Evolutionary conservation across 139 green algal genomes (phyloP), one percentile per base, ranked within the genome.

Genomic region (Tetraselmis striata): DNA sequence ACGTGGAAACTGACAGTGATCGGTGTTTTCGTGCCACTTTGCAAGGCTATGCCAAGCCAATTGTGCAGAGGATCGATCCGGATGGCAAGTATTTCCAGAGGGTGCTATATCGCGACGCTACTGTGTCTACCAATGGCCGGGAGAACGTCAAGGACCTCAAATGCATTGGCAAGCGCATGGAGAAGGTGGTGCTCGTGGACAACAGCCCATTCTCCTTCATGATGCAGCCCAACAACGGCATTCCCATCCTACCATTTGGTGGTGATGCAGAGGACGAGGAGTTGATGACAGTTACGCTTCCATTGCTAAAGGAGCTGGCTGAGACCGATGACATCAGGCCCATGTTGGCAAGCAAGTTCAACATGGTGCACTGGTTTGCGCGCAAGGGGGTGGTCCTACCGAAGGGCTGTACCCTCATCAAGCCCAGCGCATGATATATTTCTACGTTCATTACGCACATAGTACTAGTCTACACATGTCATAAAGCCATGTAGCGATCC

Each of bases 151-250:
- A 95, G 83, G 92, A 95, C 67, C 81, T 95, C 58, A 80, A 82
- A 0, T 31, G 58, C 1, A 81, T 94, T 67, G 90, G 88, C 5
- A 59, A 87, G 0, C 85, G 91, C 77, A 80, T 95, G 84, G 28
- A 58, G n/a, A 84, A 90, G 32, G 89, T 86, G 1, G 90, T 95
- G 32, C 83, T 95, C 2, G 86, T 95, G 28, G 92, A 95, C 87
- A 92, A 95, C 85, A 89, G 87, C 31, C 87, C 88, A 1, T 89
- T 86, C 77, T 91, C 83, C 59, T 93, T 92, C 76, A 75, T 93
- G 30, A n/a, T 93, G 59, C 91, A 95, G 80, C 92, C 92, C 2
- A 58, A 31, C 31, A 94, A 94, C 59, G 88, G 88, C 31, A 45
- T 95, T 32, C 90, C 89, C 22, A 88, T 85, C 75, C 28, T 84